These are phyloP conservation scores for Pulveroboletus sp. DNA, from an alignment of 768 basidiomycete species.

Conservation along the genomic window DNA sequence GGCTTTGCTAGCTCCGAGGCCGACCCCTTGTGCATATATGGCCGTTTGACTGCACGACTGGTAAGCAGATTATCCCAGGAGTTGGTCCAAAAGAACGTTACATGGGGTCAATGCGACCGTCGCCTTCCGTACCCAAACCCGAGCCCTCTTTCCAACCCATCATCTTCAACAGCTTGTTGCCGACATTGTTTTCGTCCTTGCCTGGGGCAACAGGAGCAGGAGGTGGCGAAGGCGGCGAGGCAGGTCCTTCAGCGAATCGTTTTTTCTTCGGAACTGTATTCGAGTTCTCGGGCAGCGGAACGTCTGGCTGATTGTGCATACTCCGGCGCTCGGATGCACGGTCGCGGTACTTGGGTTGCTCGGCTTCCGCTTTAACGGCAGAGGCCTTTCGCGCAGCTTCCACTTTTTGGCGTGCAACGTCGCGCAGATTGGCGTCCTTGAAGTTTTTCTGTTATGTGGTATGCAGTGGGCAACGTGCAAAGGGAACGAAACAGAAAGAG, in stretches of 20 bases:
- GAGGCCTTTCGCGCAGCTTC: constrained; percentile 39
- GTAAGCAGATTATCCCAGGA: constrained; percentile 6
- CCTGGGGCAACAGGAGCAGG: constrained; percentile 65
- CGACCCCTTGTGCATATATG: constrained; percentile 83
- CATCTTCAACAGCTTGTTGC: constrained; percentile 91
- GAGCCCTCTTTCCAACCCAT: constrained; percentile 97
- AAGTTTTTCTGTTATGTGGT: constrained; percentile 69
- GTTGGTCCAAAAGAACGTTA: constrained; percentile 28
- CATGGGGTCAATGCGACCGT: constrained; percentile 88
- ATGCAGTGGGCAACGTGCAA: constrained; percentile 4
- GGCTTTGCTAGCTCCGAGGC: constrained; percentile 89
- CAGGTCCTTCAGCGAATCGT: constrained; percentile 50
- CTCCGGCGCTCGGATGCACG: constrained; percentile 88
- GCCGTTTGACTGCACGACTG: constrained; percentile 61
- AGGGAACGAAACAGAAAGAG: constrained; percentile 13
- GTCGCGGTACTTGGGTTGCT: constrained; percentile 87
- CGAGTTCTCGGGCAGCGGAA: constrained; percentile 58
- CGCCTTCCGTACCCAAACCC: constrained; percentile 77
- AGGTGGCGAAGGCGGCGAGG: constrained; percentile 57
- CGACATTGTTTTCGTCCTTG: constrained; percentile 81
- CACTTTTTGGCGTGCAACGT: constrained; percentile 68
- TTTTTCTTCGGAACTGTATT: constrained; percentile 37
- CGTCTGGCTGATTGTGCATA: constrained; percentile 89
- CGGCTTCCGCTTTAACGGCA: constrained; percentile 28
- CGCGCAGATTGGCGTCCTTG: constrained; percentile 66